Base-by-base conservation (phyloP, 768 basidiomycete species). In the Leccinum rimulosum region DNA sequence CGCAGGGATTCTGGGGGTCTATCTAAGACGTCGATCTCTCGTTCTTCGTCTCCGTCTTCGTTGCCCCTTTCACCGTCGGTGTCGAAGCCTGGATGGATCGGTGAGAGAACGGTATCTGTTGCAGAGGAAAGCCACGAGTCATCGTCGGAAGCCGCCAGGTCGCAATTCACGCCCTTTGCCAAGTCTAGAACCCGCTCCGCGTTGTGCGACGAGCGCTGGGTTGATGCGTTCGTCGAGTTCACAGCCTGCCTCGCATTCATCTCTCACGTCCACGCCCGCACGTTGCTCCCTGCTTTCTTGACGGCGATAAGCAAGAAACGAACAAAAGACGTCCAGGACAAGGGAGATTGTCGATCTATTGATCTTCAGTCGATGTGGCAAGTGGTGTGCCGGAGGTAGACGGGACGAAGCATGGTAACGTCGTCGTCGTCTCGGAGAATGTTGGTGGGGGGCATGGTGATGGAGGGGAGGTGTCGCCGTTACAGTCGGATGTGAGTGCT, bases 341-440 rank as follows among this genome's bases (percentile, higher is more conserved):
- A 65, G 69, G 22, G 69, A 67, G 57, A 70, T 70, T 47, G 70
- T 70, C 4, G 69, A 70, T 54, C 66, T 57, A 35, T 17, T 69
- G 58, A 62, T 63, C 61, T 50, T 68, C 66, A 33, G 52, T 70
- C 17, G 68, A 69, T 57, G 58, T 30, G 15, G 68, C 8, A 68
- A 62, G 54, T 60, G 57, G 38, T 43, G 48, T 36, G 14, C 6
- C 31, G 8, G 63, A 27, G 3, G 17, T 28, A 45, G 67, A 66
- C n/a, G 4, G 25, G 48, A 33, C 28, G 12, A 12, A 12, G 52
- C 28, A 35, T 10, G 54, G 35, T 3, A 64, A 57, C 15, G 14
- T 14, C 17, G 43, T 36, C 7, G 11, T 33, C 57, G 7, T 14
- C 50, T 36, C 63, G 31, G 65, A 67, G 27, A 48, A 55, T 17